Evolutionary conservation across 2,329 filamentous ascomycete species (phyloP).

Genomic region (Arthrinium puccinioides): DNA sequence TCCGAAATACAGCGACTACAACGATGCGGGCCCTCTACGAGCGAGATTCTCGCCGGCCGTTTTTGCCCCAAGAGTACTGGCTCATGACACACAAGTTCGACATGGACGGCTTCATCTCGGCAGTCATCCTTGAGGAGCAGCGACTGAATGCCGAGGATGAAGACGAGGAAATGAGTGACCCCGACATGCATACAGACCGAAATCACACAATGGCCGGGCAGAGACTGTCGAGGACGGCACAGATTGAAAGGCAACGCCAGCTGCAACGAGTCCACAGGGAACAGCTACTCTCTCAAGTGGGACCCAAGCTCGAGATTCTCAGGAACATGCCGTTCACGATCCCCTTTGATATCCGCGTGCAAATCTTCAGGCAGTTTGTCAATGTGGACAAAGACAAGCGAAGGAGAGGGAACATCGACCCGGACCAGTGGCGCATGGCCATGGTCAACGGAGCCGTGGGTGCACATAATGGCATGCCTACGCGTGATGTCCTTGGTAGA

Average conservation of each 20-base stretch:
- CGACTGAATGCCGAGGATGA: conserved; percentile 61
- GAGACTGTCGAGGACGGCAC: conserved; percentile 53
- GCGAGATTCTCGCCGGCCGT: conserved; percentile 80
- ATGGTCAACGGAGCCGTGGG: conserved; percentile 34
- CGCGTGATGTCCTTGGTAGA: conserved; percentile 36
- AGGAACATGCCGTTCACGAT: conserved; percentile 97
- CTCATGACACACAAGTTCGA: conserved; percentile 85
- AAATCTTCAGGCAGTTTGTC: conserved; percentile 93
- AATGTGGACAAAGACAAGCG: conserved; percentile 69
- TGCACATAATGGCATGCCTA: conserved; percentile 7
- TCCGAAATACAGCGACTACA: conserved; percentile 72
- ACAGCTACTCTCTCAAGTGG: conserved; percentile 69
- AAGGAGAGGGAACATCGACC: conserved; percentile 60
- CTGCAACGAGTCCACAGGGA: conserved; percentile 62
- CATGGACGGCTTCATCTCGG: conserved; percentile 79
- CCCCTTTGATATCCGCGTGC: conserved; percentile 82
- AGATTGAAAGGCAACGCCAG: conserved; percentile 56
- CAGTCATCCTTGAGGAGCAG: conserved; percentile 79
- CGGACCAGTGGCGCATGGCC: conserved; percentile 66
- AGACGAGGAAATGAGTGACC: conserved; percentile 47
- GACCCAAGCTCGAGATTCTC: conserved; percentile 80
- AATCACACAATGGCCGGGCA: conserved; percentile 42
- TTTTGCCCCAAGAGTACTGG: conserved; percentile 82
- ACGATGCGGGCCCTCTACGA: conserved; percentile 86
- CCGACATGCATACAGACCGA: conserved; percentile 16